Evolutionary conservation across 2,329 filamentous ascomycete species (phyloP).

Genomic region (Gnomoniopsis sp.): DNA sequence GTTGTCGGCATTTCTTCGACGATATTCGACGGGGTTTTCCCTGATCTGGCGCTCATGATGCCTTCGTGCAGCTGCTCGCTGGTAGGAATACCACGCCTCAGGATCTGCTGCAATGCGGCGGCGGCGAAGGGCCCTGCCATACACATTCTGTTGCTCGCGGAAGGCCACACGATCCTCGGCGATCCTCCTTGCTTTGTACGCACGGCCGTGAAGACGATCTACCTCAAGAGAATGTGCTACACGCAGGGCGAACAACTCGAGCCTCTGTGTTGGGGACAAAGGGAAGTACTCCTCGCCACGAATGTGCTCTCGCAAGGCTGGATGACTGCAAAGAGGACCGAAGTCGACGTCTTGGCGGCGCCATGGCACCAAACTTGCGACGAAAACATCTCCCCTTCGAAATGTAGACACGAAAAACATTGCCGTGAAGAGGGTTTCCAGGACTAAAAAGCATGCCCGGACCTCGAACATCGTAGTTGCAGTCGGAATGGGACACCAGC

Average conservation of each 20-base stretch:
- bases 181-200: too few species aligned
- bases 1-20: background rate
- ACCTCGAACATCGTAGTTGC: background rate
- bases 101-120: background rate
- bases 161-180: background rate
- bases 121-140: background rate
- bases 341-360: background rate
- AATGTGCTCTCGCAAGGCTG: background rate
- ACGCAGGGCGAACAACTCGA: too few species aligned
- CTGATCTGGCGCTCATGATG: background rate
- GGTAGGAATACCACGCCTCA: background rate
- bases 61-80: background rate
- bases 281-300: background rate
- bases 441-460: background rate
- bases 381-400: background rate
- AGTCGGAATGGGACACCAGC: background rate
- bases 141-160: background rate
- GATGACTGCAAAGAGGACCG: background rate
- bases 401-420: background rate
- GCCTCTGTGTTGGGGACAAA: background rate
- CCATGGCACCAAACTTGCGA: background rate
- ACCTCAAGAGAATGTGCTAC: too few species aligned
- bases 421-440: background rate
- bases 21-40: background rate
- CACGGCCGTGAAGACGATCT: too few species aligned